Base-by-base conservation (phyloP, 257 asterid genomes). In the Salvia hispanica region DNA sequence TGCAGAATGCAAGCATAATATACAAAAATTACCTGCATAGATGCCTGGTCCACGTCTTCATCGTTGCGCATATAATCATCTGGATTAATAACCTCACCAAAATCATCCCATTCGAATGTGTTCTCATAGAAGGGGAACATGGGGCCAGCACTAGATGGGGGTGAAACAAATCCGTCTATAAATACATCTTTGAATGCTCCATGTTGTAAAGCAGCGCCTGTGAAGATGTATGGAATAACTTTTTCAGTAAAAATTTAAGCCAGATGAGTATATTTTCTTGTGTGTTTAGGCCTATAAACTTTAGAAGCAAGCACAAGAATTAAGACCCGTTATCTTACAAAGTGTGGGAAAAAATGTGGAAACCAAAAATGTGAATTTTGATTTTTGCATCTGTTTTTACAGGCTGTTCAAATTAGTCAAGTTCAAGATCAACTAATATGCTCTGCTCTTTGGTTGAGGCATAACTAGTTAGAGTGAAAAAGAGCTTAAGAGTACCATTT, bases 81-180 rank as follows among this genome's bases (percentile, higher is more conserved):
- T 39, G 95, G 97, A 74, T 94, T 87, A 75, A 94, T 87, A 72
- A 91, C 90, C 79, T 94, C 99, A 56, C 99, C 96, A 77, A 88
- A 94, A 80, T 94, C 99, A 85, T 94, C 99, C 99, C 99, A 94
- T 73, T 85, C 97, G 0, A 80, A 65, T 14, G 91, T 58, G 60
- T 75, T 68, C 7, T 81, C 95, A 77, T 84, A 91, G 81, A 82
- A 88, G 52, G 97, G 97, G 75, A 91, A 94, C 97, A 94, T 88
- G 60, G 96, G 97, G 33, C 91, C 96, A 33, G 82, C 90, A 76
- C 84, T 79, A 74, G 92, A 79, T 45, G 92, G 79, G 11, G 92
- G 81, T 58, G 91, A 82, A 74, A 79, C 83, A 67, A 94, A 94
- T 69, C 99, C 99, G 85, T 94, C 99, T 75, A 89, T 76, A 53